A percentile compares a stretch with the other conserved stretches of the same genome.
Conservation (phyloP, 2,329 filamentous ascomycete genomes). For the Penicillium rolfsii region DNA sequence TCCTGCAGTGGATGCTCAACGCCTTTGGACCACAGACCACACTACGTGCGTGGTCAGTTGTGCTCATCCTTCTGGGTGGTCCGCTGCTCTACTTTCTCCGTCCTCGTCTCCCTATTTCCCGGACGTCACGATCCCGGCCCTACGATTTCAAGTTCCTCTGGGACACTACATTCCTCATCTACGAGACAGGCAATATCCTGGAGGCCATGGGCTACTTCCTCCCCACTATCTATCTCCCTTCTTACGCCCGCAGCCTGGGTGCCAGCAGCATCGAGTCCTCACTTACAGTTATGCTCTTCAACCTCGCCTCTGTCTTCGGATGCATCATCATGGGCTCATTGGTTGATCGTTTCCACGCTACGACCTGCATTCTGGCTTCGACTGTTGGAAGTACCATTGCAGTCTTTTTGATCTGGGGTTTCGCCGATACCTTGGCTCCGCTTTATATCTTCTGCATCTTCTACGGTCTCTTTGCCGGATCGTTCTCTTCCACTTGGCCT, state of each 20-base stretch:
- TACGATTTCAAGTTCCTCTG: constrained; percentile 46
- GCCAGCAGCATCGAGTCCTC: constrained; percentile 29
- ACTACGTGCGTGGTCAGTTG: constrained; percentile 49
- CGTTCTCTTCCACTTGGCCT: constrained; percentile 50
- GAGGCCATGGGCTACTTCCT: constrained; percentile 45
- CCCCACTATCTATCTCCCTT: constrained; percentile 44
- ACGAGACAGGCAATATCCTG: constrained; percentile 50
- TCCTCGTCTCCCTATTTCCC: constrained; percentile 44
- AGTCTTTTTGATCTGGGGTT: constrained; percentile 54
- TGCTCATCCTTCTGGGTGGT: constrained; percentile 24
- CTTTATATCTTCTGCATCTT: constrained; percentile 49
- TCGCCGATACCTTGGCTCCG: constrained; percentile 46
- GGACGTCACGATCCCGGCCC: constrained; percentile 37
- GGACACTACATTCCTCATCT: constrained; percentile 49
- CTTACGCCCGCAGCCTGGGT: constrained; percentile 40
- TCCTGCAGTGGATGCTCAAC: constrained; percentile 49
- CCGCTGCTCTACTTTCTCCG: constrained; percentile 45
- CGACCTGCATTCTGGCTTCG: constrained; percentile 48
- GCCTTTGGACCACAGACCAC: constrained; percentile 51
- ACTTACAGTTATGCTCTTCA: constrained; percentile 39
- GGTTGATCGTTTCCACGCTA: constrained; percentile 47
- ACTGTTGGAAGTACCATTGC: constrained; percentile 47
- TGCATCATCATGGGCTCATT: constrained; percentile 41
- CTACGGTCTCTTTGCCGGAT: constrained; percentile 53
- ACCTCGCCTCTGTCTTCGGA: constrained; percentile 37